Conservation (phyloP, 345 rosid genomes). For the Gossypium bickii region DNA sequence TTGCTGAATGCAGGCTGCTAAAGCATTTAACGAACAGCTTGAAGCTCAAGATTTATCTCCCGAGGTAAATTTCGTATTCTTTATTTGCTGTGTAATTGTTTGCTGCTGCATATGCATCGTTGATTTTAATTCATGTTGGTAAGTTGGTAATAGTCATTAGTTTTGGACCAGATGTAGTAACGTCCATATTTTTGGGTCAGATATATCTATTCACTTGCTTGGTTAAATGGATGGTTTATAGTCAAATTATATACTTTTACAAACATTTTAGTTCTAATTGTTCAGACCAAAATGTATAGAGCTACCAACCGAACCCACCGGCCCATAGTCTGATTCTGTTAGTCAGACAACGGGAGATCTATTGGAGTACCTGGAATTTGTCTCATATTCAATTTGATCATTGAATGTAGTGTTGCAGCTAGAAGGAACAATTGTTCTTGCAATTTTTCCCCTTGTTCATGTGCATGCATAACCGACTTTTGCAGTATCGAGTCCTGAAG, state of each 20-base stretch:
- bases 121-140: not conserved
- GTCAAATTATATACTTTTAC: not conserved
- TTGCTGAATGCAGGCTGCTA: conserved; percentile 40
- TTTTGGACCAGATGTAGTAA: not conserved
- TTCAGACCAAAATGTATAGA: too few species aligned
- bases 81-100: too few species aligned
- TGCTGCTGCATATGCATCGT: not conserved
- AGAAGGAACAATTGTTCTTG: not conserved
- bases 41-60: conserved; percentile 45
- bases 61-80: conserved; percentile 38
- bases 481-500: not conserved
- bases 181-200: not conserved
- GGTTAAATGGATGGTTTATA: not conserved
- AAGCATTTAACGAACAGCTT: conserved; percentile 31
- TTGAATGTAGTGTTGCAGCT: not conserved
- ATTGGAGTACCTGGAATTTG: too few species aligned
- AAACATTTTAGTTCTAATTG: too few species aligned
- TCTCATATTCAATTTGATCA: not conserved
- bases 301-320: too few species aligned
- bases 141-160: not conserved
- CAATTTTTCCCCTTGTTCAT: not conserved
- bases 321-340: too few species aligned
- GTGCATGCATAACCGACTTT: not conserved
- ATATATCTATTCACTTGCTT: not conserved
- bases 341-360: too few species aligned